A percentile compares a stretch with the other conserved stretches of the same genome.
These are phyloP conservation scores for Colletotrichum sp. DNA, from an alignment of 2,329 filamentous ascomycete genomes.

Conservation along the genomic window DNA sequence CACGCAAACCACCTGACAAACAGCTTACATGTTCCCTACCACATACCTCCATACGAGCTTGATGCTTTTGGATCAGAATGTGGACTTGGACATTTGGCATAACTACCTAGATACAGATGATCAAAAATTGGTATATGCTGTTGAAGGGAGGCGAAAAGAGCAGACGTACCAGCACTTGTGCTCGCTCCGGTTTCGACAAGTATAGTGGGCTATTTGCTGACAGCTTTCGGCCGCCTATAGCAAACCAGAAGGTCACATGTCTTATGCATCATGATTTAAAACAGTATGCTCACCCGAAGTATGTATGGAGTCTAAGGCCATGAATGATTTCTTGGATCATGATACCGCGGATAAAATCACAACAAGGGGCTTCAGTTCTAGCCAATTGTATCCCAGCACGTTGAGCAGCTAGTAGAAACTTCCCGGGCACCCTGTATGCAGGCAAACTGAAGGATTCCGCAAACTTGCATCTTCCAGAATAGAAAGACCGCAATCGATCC, in stretches of 20 bases:
- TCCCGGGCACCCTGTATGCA: fast-evolving
- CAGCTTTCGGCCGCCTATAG: background rate
- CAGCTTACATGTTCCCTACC: too few species aligned
- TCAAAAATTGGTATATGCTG: too few species aligned
- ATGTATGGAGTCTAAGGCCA: fast-evolving
- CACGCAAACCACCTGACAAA: too few species aligned
- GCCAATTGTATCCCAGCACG: background rate
- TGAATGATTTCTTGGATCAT: fast-evolving
- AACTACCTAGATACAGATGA: too few species aligned
- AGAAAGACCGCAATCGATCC: background rate
- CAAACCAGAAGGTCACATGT: background rate
- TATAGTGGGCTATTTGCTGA: too few species aligned
- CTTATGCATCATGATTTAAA: background rate
- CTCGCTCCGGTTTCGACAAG: background rate
- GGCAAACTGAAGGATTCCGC: background rate
- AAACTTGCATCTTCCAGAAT: fast-evolving
- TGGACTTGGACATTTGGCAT: background rate
- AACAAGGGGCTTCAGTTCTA: background rate
- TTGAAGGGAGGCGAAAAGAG: background rate
- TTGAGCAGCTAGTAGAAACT: background rate
- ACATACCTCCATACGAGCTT: background rate
- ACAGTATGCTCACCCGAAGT: background rate
- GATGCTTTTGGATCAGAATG: background rate
- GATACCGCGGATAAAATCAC: background rate
- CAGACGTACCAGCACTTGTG: background rate